These are phyloP conservation scores for Acanthamoeba triangularis DNA, from an alignment of 208 protist genomes.

Conservation along the genomic window DNA sequence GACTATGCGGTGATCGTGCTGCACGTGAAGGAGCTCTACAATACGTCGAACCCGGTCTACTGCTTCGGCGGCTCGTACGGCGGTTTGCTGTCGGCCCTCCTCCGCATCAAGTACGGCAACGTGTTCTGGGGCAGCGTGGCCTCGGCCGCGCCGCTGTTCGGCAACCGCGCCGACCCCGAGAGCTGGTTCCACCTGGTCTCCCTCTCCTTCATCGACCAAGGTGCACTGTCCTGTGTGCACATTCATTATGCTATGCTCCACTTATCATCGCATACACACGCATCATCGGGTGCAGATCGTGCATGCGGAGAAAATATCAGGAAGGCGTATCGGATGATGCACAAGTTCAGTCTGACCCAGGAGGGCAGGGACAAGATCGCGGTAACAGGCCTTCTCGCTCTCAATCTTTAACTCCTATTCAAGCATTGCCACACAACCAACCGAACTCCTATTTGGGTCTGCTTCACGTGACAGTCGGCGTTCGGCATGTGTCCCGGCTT, in stretches of 20 bases:
- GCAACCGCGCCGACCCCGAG: neutral
- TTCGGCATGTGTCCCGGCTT: neutral
- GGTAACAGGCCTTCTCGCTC: neutral
- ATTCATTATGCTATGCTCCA: too few species aligned
- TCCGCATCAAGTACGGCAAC: conserved; percentile 41
- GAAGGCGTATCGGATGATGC: neutral
- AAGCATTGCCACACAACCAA: too few species aligned
- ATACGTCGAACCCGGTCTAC: conserved; percentile 85
- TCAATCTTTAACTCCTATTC: neutral
- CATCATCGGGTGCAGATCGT: neutral
- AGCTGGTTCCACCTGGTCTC: conserved; percentile 9
- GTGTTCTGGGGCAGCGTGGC: conserved; percentile 36
- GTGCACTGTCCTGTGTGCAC: too few species aligned
- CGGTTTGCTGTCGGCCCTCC: neutral
- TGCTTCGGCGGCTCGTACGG: conserved; percentile 93
- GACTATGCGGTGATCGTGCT: conserved; percentile 91
- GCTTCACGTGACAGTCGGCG: neutral
- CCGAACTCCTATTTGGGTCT: too few species aligned
- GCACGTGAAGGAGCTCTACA: conserved; percentile 77
- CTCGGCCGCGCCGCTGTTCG: neutral
- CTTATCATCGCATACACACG: too few species aligned
- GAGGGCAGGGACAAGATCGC: neutral
- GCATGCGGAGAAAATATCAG: neutral
- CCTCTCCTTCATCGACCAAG: neutral
- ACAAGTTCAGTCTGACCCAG: neutral